Evolutionary conservation across 768 basidiomycete species (phyloP).

Genomic region (Rhizopogon vesiculosus): DNA sequence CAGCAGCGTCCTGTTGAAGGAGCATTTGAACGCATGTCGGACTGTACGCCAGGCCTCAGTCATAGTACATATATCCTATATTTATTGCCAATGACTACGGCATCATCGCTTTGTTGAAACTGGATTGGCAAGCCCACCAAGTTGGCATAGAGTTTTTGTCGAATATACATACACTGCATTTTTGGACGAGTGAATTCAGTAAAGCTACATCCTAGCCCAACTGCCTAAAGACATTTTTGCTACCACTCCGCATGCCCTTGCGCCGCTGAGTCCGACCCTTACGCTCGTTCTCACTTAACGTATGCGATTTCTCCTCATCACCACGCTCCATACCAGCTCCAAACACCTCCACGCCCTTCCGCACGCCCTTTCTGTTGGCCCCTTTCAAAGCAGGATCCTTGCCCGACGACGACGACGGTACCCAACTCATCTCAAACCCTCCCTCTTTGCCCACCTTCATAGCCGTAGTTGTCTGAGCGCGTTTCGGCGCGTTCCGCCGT

Average conservation of each 20-base stretch:
- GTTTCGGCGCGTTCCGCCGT: slow-evolving; percentile 28
- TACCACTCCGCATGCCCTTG: slow-evolving; percentile 81
- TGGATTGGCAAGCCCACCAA: neutral
- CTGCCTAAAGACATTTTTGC: slow-evolving; percentile 73
- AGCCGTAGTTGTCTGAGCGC: slow-evolving; percentile 22
- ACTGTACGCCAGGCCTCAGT: neutral
- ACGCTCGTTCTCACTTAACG: slow-evolving; percentile 60
- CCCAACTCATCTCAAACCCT: slow-evolving; percentile 82
- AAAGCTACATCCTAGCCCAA: slow-evolving; percentile 5
- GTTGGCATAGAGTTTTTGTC: neutral
- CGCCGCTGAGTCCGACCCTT: slow-evolving; percentile 78
- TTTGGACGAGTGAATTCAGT: neutral
- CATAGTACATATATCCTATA: neutral
- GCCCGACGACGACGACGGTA: slow-evolving; percentile 43
- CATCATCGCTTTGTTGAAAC: neutral
- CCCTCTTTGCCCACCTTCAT: slow-evolving; percentile 41
- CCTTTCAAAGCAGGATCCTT: slow-evolving; percentile 23
- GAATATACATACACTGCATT: neutral
- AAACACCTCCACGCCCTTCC: slow-evolving; percentile 72
- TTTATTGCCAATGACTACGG: neutral
- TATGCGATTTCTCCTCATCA: slow-evolving; percentile 40
- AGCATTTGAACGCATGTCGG: neutral
- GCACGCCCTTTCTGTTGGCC: slow-evolving; percentile 23
- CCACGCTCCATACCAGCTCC: slow-evolving; percentile 90
- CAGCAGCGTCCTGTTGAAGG: neutral